phyloP scores from a whole-genome alignment of 495 filamentous ascomycete species.

The Trichoderma asperelloides region DNA sequence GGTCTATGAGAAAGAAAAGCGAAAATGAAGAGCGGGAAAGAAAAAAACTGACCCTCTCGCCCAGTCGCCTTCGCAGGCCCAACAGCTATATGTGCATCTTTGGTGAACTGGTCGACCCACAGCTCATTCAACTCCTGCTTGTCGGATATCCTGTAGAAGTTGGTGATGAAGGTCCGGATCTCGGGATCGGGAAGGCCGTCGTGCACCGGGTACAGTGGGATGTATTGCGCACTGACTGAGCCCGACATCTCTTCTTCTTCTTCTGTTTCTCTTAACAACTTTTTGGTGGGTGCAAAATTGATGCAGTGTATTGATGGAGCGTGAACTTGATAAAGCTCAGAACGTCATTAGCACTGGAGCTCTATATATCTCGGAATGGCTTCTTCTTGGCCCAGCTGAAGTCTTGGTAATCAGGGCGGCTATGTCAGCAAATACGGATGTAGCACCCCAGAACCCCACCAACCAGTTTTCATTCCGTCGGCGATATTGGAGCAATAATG shows the following conservation, averaged over 20 bases:
- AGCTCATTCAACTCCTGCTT: slow-evolving; percentile 18
- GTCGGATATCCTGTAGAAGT: slow-evolving; percentile 23
- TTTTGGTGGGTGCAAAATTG: background rate
- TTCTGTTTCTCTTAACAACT: background rate
- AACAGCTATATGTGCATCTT: slow-evolving; percentile 18
- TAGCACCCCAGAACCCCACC: no score
- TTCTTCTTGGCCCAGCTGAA: no score
- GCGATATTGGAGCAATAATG: no score
- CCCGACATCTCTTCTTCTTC: background rate
- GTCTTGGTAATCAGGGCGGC: no score
- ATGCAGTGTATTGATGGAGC: no score
- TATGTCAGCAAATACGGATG: no score
- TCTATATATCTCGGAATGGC: no score
- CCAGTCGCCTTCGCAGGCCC: slow-evolving; percentile 17
- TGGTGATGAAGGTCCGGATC: slow-evolving; percentile 18
- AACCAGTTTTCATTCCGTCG: no score
- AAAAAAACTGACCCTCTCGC: slow-evolving; percentile 14
- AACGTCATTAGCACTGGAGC: no score
- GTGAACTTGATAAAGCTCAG: no score
- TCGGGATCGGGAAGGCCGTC: background rate
- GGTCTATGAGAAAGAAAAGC: background rate
- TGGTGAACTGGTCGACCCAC: slow-evolving; percentile 21
- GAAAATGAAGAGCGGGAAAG: background rate
- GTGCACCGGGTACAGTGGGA: background rate
- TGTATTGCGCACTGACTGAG: background rate